Evolutionary conservation across 2,329 filamentous ascomycete genomes (phyloP), one percentile per base, ranked within the genome.

Genomic region (Xylariaceae sp.): DNA sequence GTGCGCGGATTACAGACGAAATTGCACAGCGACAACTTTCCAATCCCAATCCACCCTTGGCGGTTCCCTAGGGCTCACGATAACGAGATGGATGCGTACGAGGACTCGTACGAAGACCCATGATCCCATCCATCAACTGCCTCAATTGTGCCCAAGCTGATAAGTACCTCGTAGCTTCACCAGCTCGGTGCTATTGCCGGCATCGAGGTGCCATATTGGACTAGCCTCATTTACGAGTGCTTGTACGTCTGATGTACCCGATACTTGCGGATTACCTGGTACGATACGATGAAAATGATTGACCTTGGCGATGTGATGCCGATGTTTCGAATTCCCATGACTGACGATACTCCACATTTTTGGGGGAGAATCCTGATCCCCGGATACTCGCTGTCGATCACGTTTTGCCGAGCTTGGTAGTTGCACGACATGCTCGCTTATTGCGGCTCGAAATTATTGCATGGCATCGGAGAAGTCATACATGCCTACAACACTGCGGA

Each of bases 391-490:
- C 17, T 18, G 58, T 58, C 51, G 61, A 59, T 63, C 61, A 49
- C 47, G 47, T 62, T 61, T 60, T 55, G 37, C 57, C 56, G n/a
- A 59, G 47, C 48, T 58, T 3, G 42, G 42, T 62, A 44, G 56
- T 63, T 44, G 45, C 62, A 64, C 62, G 50, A 51, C 60, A 59
- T 57, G 3, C 56, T 64, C 62, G 62, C 62, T 61, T 61, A 58
- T 59, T 61, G 62, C 62, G 62, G 62, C 61, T 63, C 55, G 62
- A 54, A 55, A 51, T 56, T 61, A 64, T 63, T 64, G 60, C 57
- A 64, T 56, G 56, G 54, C 55, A 62, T 62, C 45, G 48, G 11
- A 39, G 23, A 60, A 51, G 49, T 49, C 44, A 18, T 34, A 34
- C n/a, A 7, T 49, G 11, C 48, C 48, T 30, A 50, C 18, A 23